A percentile compares a stretch with the other conserved stretches of the same genome.
Conservation (phyloP, 106 monocot genomes). For the Triglochin maritima region DNA sequence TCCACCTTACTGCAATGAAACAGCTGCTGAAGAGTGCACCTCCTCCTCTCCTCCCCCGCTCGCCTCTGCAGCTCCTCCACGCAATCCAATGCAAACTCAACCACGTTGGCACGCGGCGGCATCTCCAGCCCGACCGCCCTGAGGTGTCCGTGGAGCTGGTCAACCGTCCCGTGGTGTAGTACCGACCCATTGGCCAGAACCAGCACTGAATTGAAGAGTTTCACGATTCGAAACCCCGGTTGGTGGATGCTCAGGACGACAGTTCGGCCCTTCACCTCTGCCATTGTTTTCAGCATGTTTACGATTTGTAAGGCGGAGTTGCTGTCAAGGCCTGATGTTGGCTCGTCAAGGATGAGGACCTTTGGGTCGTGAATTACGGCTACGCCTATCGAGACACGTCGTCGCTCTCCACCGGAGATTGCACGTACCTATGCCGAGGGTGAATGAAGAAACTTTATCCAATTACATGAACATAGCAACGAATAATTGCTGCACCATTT, state of each 20-base stretch:
- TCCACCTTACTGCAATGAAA: conserved; percentile 34
- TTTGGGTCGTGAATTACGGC: conserved; percentile 63
- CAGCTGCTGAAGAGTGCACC: conserved; percentile 69
- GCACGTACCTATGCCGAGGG: conserved; percentile 10
- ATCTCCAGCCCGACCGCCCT: conserved; percentile 25
- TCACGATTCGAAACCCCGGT: conserved; percentile 64
- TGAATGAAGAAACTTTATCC: too few relatives aligned
- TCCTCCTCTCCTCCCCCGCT: neutral
- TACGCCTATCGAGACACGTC: conserved; percentile 72
- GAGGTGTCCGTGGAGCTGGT: conserved; percentile 32
- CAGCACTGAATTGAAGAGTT: conserved; percentile 52
- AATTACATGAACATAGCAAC: too few relatives aligned
- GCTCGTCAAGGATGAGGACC: conserved; percentile 87
- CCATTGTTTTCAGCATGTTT: conserved; percentile 59
- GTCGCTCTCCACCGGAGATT: conserved; percentile 73
- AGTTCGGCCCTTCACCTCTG: conserved; percentile 49
- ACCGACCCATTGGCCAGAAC: conserved; percentile 57
- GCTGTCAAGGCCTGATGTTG: conserved; percentile 88
- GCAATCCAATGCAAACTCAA: conserved; percentile 86
- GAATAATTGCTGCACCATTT: too few relatives aligned
- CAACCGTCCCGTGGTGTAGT: conserved; percentile 61
- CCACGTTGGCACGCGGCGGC: conserved; percentile 46
- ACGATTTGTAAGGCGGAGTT: conserved; percentile 63
- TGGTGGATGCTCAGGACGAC: conserved; percentile 89
- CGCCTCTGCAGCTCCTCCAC: conserved; percentile 17